Base-by-base conservation (phyloP, 176 grass and related monocot genomes). In the Aegilops tauschii region DNA sequence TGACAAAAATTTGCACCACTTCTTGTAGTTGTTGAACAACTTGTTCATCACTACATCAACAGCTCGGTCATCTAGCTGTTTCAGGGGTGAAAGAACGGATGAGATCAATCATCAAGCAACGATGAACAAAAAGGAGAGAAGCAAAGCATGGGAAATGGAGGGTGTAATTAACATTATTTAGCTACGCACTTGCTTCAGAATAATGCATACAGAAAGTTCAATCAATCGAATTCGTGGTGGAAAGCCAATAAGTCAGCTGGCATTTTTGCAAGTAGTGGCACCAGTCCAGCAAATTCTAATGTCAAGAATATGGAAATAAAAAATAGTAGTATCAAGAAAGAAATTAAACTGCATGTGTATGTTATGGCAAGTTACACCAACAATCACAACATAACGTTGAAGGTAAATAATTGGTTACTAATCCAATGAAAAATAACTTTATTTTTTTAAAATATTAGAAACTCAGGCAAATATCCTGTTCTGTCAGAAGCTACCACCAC, bases 1-100 rank as follows among this genome's bases (percentile, higher is more conserved):
- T 52, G 91, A 94, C 84, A 98, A 92, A 88, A 98, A 98, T 78
- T 98, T 95, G 83, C 96, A 98, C 96, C 96, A 98, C 40, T 89
- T 92, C 76, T 69, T 92, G 79, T 98, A 98, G 90, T 98, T 98
- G 80, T 89, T 94, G 84, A 98, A 98, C 88, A 95, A 61, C 84
- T 95, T 98, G 79, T 59, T 88, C 88, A 94, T 95, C 73, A 95
- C 93, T 39, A 89, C 91, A 81, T 98, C 86, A 25, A 98, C 89
- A 79, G 92, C 96, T 73, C 86, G 84, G 32, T 98, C 96, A 81
- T 98, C 96, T 86, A 98, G 85, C 93, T 98, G 83, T 94, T 84
- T 47, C 39, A 93, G 72, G 9, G 69, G 78, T 39, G 83, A 47
- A 58, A 36, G 67, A 85, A 83, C 30, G 30, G 11, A 67, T 40